These are phyloP conservation scores for Puccinia polysora DNA, from an alignment of 1,284 basidiomycete species.

Conservation along the genomic window DNA sequence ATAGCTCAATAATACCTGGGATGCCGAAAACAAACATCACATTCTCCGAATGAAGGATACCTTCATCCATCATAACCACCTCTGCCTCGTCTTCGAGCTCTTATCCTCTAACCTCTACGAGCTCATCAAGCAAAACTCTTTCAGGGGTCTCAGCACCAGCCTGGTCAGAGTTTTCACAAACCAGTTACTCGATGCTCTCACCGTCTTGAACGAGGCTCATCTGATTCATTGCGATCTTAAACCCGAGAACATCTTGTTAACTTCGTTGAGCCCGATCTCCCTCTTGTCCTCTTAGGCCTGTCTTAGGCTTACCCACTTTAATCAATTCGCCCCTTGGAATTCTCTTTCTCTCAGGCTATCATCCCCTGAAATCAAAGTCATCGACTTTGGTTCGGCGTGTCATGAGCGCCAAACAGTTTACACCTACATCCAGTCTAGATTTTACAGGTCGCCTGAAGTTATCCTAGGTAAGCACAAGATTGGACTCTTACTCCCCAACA, in stretches of 20 bases:
- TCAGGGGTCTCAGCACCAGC: constrained; percentile 91
- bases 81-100: constrained; percentile 96
- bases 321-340: background rate
- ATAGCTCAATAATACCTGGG: constrained; percentile 86
- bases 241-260: constrained; percentile 90
- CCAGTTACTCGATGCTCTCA: constrained; percentile 85
- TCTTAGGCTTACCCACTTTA: background rate
- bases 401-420: constrained; percentile 98
- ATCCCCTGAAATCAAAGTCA: constrained; percentile 97
- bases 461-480: too few species aligned
- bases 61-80: constrained; percentile 92
- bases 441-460: constrained; percentile 97
- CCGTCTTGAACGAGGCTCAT: constrained; percentile 86
- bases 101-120: constrained; percentile 97
- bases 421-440: constrained; percentile 97
- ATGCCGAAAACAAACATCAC: constrained; percentile 92
- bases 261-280: constrained; percentile 64
- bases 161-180: constrained; percentile 97
- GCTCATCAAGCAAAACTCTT: constrained; percentile 99
- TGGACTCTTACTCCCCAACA: too few species aligned
- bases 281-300: constrained; percentile 39
- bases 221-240: constrained; percentile 98
- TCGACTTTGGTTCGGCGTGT: constrained; percentile 98
- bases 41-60: constrained; percentile 91
- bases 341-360: constrained; percentile 63